Base-by-base conservation (phyloP, 2,329 filamentous ascomycete species). In the Clonostachys rosea region DNA sequence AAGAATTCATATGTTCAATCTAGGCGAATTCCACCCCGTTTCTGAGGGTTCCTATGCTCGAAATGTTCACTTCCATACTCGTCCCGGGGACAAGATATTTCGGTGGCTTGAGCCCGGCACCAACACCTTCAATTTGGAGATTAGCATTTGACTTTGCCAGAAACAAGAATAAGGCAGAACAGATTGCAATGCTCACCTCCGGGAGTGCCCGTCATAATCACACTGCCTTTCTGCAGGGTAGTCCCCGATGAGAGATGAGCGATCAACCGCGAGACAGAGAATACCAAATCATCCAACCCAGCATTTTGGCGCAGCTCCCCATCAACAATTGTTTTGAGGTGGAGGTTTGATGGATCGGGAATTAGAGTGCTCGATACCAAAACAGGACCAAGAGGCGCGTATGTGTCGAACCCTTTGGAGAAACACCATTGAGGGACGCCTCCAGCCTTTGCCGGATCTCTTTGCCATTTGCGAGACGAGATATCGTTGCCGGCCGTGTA, bases 401-500 rank as follows among this genome's bases (percentile, higher is more conserved):
- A 81, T 0, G 69, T 76, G 51, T 83, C 77, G 46, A 82, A 82
- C 0, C 76, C 74, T 52, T 82, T 81, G 14, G 67, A 71, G 51
- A 80, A 82, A 0, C 72, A 69, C 73, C 75, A 81, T 55, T 83
- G 79, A 0, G 76, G 78, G 0, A 81, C 73, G 1, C 61, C 66
- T 0, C 77, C 76, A 0, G 77, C 76, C 3, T 70, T 61, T 0
- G 58, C 59, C 0, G 74, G 70, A 17, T 79, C 71, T 5, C 73
- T 62, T 51, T 83, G 79, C 34, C 72, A 62, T 50, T 78, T 76
- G 0, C 79, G 70, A 0, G 70, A 68, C 0, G 73, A 76, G 1
- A 83, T 65, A 52, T 83, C 79, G 52, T 83, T 83, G 33, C 75
- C 76, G 33, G 61, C 63, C 1, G 74, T 73, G 55, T 80, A 83